These are phyloP conservation scores for Aphanomyces cochlioides DNA, from an alignment of 352 stramenopile genomes.

Conservation along the genomic window DNA sequence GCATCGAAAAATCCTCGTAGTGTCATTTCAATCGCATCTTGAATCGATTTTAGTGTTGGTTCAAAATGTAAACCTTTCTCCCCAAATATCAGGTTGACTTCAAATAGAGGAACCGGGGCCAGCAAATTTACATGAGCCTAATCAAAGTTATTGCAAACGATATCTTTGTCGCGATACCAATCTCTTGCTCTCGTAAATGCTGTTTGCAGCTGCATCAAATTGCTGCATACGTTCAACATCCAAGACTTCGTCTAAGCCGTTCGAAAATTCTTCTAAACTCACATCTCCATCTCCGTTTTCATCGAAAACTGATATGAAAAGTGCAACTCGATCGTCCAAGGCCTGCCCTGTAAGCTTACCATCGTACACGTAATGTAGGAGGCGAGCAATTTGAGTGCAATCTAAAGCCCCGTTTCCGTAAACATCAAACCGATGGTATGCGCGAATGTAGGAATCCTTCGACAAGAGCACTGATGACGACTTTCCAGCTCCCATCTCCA, in stretches of 20 bases:
- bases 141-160: slow-evolving; percentile 27
- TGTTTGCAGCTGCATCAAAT: slow-evolving; percentile 2
- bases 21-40: slow-evolving; percentile 33
- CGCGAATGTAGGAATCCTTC: slow-evolving; percentile 35
- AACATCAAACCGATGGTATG: slow-evolving; percentile 32
- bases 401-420: slow-evolving; percentile 26
- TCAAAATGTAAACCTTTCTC: slow-evolving; percentile 39
- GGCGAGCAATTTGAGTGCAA: slow-evolving; percentile 11
- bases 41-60: slow-evolving; percentile 39
- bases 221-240: slow-evolving; percentile 18
- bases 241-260: slow-evolving; percentile 8
- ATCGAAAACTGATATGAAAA: slow-evolving; percentile 26
- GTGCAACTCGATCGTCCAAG: slow-evolving; percentile 2
- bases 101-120: slow-evolving; percentile 32
- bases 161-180: slow-evolving; percentile 29
- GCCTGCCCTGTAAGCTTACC: slow-evolving; percentile 12
- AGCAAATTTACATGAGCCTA: slow-evolving; percentile 30
- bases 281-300: slow-evolving; percentile 24
- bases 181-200: slow-evolving; percentile 8
- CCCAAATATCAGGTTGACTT: slow-evolving; percentile 28
- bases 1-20: slow-evolving; percentile 41
- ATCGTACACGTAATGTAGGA: slow-evolving; percentile 19
- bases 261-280: slow-evolving; percentile 23
- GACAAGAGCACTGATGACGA: slow-evolving; percentile 38
- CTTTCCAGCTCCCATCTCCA: slow-evolving; percentile 44